Evolutionary conservation across 257 asterid genomes (phyloP).

Genomic region (Anisodus tanguticus): DNA sequence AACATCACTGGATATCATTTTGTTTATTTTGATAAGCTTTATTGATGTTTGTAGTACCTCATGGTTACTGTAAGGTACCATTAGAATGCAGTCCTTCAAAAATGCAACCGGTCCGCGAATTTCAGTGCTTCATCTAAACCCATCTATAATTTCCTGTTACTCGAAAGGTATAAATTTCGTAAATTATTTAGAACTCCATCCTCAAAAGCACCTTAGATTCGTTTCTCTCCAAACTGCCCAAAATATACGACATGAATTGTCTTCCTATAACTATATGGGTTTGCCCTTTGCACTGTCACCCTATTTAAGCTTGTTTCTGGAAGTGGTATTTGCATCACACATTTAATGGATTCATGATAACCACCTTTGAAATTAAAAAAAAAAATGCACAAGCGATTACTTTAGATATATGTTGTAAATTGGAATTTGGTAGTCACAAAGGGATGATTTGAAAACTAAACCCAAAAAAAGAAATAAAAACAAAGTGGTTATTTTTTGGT

Average conservation of each 20-base stretch:
- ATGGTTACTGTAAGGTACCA: neutral
- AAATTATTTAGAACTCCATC: neutral
- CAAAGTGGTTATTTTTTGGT: neutral
- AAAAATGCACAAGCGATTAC: neutral
- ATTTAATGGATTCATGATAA: neutral
- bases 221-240: neutral
- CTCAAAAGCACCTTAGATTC: neutral
- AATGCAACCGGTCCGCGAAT: neutral
- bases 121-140: neutral
- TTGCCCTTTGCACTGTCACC: neutral
- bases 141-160: neutral
- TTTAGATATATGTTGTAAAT: neutral
- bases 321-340: neutral
- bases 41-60: constrained; percentile 5
- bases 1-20: neutral
- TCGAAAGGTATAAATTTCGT: neutral
- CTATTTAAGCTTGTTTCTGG: neutral
- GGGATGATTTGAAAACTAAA: neutral
- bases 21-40: neutral
- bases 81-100: neutral
- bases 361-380: neutral
- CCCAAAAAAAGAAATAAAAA: neutral
- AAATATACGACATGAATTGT: neutral
- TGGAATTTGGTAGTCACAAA: constrained; percentile 10
- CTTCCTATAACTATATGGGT: neutral